Conservation (phyloP, 1,284 basidiomycete species). For the Stereum hirsutum region DNA sequence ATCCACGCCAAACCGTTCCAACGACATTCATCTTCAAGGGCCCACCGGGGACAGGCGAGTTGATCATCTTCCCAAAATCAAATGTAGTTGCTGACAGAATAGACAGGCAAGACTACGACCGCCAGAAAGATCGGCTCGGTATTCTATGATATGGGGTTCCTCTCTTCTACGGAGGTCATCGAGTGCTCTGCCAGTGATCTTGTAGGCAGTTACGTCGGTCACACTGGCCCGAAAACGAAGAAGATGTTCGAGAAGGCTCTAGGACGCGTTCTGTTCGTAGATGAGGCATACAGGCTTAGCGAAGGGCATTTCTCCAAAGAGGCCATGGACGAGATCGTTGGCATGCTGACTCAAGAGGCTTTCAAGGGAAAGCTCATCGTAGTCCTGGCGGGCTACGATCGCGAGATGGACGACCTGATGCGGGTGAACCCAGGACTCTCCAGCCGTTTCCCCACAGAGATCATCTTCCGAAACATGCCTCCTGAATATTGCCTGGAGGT, state of each 20-base stretch:
- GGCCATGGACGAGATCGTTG: constrained; percentile 62
- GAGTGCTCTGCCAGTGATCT: constrained; percentile 63
- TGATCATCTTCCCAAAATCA: background rate
- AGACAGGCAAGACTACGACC: constrained; percentile 35
- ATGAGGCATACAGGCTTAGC: constrained; percentile 53
- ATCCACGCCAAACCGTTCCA: constrained; percentile 38
- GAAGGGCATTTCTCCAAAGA: constrained; percentile 58
- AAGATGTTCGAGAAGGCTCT: constrained; percentile 49
- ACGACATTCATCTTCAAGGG: constrained; percentile 66
- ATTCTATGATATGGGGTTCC: constrained; percentile 58
- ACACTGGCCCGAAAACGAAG: constrained; percentile 57
- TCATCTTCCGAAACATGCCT: constrained; percentile 43
- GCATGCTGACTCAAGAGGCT: constrained; percentile 44
- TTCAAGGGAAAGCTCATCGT: constrained; percentile 52
- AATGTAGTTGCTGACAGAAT: constrained; percentile 5
- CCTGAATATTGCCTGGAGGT: constrained; percentile 41
- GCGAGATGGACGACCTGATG: constrained; percentile 53
- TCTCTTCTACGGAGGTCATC: constrained; percentile 40
- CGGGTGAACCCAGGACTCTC: constrained; percentile 50
- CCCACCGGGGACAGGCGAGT: constrained; percentile 39
- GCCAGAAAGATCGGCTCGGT: constrained; percentile 41
- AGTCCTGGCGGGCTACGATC: constrained; percentile 58
- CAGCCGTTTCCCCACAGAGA: constrained; percentile 59
- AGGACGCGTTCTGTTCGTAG: constrained; percentile 57
- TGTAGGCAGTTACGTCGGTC: constrained; percentile 57